A percentile compares a stretch with the other conserved stretches of the same genome.
phyloP scores from a whole-genome alignment of 169 alveolate species.

The Perkinsus olseni region DNA sequence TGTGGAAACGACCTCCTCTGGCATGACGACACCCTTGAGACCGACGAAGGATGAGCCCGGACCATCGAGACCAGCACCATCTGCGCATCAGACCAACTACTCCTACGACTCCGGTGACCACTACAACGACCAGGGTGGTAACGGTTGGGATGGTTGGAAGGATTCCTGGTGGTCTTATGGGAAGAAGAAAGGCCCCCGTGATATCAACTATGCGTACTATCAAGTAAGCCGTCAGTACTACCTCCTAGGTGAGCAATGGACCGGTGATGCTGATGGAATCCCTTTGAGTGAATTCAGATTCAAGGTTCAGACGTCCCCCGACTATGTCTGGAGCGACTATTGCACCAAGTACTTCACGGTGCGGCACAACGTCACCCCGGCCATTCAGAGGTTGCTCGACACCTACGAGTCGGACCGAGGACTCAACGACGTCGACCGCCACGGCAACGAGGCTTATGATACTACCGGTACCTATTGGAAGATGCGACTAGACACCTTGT shows the following conservation, averaged over 20 bases:
- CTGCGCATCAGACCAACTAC: not conserved
- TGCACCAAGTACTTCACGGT: not conserved
- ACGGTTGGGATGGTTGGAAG: not conserved
- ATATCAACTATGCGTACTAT: not conserved
- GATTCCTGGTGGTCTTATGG: not conserved
- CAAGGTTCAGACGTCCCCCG: not conserved
- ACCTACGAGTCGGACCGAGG: not conserved
- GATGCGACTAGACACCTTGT: not conserved
- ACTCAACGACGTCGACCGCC: not conserved
- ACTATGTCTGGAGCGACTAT: not conserved
- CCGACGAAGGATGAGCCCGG: not conserved
- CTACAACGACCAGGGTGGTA: not conserved
- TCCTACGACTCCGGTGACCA: not conserved
- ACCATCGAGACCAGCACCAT: not conserved
- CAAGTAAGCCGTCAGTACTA: not conserved
- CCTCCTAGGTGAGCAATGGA: not conserved
- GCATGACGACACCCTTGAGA: not conserved
- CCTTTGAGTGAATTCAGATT: not conserved
- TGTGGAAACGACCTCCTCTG: no score
- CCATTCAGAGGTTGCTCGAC: not conserved
- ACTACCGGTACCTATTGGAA: not conserved
- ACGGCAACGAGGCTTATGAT: not conserved
- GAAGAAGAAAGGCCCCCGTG: not conserved
- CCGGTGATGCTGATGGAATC: not conserved
- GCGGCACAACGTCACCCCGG: not conserved